phyloP scores from a whole-genome alignment of 257 asterid genomes.

The Nyctanthes arbortristis region DNA sequence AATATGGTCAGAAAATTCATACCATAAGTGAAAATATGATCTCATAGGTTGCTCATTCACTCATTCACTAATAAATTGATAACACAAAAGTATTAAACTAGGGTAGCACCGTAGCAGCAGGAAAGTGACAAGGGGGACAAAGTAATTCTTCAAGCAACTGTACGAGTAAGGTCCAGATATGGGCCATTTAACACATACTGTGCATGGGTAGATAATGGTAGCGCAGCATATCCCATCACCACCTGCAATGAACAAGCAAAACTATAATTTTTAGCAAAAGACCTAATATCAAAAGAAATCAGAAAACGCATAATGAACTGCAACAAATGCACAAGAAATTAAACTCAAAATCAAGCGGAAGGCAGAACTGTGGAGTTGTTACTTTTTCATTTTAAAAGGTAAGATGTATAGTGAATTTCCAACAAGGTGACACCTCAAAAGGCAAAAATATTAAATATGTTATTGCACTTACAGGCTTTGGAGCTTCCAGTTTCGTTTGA shows the following conservation, averaged over 20 bases:
- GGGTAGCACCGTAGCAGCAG: slow-evolving; percentile 26
- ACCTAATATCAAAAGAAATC: slow-evolving; percentile 10
- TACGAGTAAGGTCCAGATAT: slow-evolving; percentile 20
- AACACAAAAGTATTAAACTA: slow-evolving; percentile 13
- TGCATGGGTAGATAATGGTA: slow-evolving; percentile 82
- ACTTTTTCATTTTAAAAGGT: slow-evolving; percentile 17
- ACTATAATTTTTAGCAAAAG: slow-evolving; percentile 26
- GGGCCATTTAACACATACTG: slow-evolving; percentile 59
- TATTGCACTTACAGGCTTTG: slow-evolving; percentile 80
- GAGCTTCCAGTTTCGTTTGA: slow-evolving; percentile 94
- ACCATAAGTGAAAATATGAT: too few relatives aligned
- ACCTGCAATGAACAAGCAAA: slow-evolving; percentile 61
- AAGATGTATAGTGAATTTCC: slow-evolving; percentile 14
- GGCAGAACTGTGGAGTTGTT: slow-evolving; percentile 5
- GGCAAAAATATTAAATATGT: slow-evolving; percentile 25
- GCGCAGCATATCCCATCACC: slow-evolving; percentile 88
- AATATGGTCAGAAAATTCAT: neutral
- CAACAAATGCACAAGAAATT: slow-evolving; percentile 10
- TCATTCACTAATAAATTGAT: neutral
- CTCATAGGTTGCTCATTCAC: slow-evolving; percentile 3
- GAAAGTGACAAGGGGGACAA: slow-evolving; percentile 14
- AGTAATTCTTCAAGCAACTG: slow-evolving; percentile 14
- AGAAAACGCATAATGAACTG: slow-evolving; percentile 12
- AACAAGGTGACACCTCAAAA: slow-evolving; percentile 17
- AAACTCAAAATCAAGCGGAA: slow-evolving; percentile 21